Evolutionary conservation across 345 rosid genomes (phyloP).

Genomic region (Bretschneidera sinensis): DNA sequence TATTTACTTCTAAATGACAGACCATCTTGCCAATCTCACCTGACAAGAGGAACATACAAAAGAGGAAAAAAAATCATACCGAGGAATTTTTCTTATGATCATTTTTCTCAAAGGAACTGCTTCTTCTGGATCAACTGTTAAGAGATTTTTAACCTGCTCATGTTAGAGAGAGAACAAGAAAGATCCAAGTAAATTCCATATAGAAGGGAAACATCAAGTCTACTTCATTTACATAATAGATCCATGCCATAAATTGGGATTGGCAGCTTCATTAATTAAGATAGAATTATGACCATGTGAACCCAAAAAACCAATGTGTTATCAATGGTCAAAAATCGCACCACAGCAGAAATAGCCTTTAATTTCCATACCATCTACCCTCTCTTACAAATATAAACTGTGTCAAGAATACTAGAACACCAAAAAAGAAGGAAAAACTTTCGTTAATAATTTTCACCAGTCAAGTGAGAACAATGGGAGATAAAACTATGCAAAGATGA

Average conservation of each 20-base stretch:
- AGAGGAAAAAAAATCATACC: constrained; percentile 30
- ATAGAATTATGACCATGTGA: too few species aligned
- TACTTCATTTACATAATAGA: not conserved
- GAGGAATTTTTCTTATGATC: constrained; percentile 84
- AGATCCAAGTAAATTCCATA: not conserved
- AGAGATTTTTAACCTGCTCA: constrained; percentile 79
- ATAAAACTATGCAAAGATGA: not conserved
- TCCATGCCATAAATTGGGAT: too few species aligned
- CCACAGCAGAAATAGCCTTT: too few species aligned
- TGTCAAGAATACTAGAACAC: not conserved
- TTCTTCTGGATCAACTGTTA: constrained; percentile 65
- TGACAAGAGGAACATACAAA: not conserved
- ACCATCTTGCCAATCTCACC: not conserved
- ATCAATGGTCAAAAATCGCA: too few species aligned
- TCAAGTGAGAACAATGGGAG: not conserved
- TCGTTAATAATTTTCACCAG: too few species aligned
- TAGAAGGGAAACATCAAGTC: not conserved
- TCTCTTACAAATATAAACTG: too few species aligned
- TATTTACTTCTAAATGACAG: not conserved
- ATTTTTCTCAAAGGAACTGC: constrained; percentile 78
- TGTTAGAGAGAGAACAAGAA: too few species aligned
- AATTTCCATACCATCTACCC: too few species aligned
- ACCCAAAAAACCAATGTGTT: too few species aligned
- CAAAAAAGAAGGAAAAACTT: too few species aligned
- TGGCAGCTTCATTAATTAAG: too few species aligned